A percentile compares a stretch with the other conserved stretches of the same genome.
These are phyloP conservation scores for Acidiella bohemica DNA, from an alignment of 495 filamentous ascomycete species.

Conservation along the genomic window DNA sequence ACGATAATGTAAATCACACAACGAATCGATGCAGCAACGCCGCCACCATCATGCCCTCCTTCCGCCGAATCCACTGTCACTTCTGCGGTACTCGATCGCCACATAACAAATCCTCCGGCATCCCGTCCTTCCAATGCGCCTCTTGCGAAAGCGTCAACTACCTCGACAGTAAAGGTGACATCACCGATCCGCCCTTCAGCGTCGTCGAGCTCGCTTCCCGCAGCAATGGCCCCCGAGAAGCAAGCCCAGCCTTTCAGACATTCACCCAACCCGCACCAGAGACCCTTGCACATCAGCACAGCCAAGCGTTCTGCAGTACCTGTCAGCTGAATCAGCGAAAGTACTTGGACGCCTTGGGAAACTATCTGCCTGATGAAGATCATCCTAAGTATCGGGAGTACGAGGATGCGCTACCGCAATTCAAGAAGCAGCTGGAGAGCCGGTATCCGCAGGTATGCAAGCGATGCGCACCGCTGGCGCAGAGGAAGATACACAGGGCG, in stretches of 20 bases:
- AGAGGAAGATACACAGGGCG: conserved; percentile 48
- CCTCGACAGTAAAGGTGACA: conserved; percentile 73
- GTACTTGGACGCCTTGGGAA: conserved; percentile 49
- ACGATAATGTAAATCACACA: too few relatives aligned
- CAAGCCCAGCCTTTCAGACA: conserved; percentile 7
- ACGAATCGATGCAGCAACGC: too few relatives aligned
- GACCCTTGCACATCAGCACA: conserved; percentile 6
- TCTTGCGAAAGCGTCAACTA: conserved; percentile 73
- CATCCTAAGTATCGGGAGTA: conserved; percentile 47
- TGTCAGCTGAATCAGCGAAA: conserved; percentile 77
- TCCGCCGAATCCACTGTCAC: conserved; percentile 17
- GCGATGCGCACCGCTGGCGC: conserved; percentile 55
- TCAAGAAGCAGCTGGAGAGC: conserved; percentile 51
- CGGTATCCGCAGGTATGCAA: conserved; percentile 76
- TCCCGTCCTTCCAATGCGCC: conserved; percentile 36
- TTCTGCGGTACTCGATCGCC: conserved; percentile 17
- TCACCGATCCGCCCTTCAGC: conserved; percentile 68
- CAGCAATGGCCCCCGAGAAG: neutral
- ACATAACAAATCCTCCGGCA: conserved; percentile 11
- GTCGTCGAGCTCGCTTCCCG: conserved; percentile 23
- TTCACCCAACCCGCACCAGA: conserved; percentile 5
- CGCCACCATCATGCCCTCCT: conserved; percentile 5
- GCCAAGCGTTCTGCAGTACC: conserved; percentile 56
- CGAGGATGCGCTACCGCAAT: conserved; percentile 44
- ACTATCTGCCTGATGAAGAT: conserved; percentile 56